These are phyloP conservation scores for Endogone sp. DNA, from an alignment of 192 early-diverging fungal species.

Conservation along the genomic window DNA sequence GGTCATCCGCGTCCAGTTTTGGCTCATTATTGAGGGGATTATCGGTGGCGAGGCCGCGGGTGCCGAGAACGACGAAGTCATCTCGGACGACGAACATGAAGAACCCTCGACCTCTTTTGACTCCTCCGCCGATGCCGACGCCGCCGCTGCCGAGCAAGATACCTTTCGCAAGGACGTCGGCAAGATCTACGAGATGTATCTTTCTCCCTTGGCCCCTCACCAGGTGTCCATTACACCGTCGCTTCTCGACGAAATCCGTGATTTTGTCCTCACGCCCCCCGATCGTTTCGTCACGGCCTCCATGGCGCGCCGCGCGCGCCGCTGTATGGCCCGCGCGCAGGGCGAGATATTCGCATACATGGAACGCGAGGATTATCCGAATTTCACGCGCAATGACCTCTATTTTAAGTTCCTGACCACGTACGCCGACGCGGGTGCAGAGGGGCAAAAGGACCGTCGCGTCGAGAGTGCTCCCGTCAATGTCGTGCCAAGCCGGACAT, in stretches of 20 bases:
- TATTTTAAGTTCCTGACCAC: conserved; percentile 61
- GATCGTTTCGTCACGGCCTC: neutral
- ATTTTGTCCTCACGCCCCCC: conserved; percentile 19
- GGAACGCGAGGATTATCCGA: conserved; percentile 49
- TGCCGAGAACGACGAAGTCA: neutral
- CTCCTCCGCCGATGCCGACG: conserved; percentile 5
- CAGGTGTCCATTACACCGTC: conserved; percentile 25
- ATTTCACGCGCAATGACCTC: conserved; percentile 56
- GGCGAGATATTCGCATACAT: conserved; percentile 61
- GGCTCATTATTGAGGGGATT: conserved; percentile 68
- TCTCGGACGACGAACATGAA: neutral
- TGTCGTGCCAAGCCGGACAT: neutral
- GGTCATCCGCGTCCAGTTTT: conserved; percentile 65
- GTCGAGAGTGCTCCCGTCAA: neutral
- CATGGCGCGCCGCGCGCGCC: neutral
- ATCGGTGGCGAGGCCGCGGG: conserved; percentile 23
- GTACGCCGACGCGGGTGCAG: conserved; percentile 36
- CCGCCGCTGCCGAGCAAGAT: conserved; percentile 12
- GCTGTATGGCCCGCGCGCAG: conserved; percentile 44
- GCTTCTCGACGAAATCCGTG: conserved; percentile 10
- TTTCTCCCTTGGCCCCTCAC: conserved; percentile 34
- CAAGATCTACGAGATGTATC: conserved; percentile 51
- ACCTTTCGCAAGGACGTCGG: conserved; percentile 43
- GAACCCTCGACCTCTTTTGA: conserved; percentile 3
- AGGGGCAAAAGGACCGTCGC: neutral